Conservation (phyloP, 306 rosid species). For the Trichosanthes cucumerina region DNA sequence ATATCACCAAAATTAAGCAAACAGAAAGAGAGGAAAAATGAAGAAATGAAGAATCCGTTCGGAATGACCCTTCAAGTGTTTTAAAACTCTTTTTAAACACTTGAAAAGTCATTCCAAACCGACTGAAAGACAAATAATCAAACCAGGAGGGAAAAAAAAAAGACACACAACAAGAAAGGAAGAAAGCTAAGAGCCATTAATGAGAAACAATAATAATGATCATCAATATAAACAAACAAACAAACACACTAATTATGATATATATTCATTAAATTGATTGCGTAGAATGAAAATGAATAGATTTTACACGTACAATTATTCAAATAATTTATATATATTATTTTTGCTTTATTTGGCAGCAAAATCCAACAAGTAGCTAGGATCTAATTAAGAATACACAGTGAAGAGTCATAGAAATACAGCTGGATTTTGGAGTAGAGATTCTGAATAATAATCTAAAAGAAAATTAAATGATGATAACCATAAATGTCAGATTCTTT, state of each 20-base stretch:
- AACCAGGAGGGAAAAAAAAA: background rate
- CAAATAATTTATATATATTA: background rate
- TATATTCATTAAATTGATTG: background rate
- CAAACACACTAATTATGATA: background rate
- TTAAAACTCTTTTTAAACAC: too few species aligned
- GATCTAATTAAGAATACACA: too few species aligned
- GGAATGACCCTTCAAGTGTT: too few species aligned
- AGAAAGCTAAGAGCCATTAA: background rate
- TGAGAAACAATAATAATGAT: background rate
- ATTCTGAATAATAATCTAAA: background rate
- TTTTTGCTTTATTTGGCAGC: background rate
- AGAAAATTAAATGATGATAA: background rate
- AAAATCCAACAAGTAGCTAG: background rate
- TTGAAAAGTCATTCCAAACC: too few species aligned
- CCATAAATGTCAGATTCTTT: conserved; percentile 10
- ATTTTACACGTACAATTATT: background rate
- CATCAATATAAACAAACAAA: too few species aligned
- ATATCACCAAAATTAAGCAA: too few species aligned
- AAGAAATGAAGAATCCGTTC: too few species aligned
- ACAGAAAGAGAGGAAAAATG: too few species aligned
- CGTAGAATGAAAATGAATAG: background rate
- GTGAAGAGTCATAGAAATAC: background rate
- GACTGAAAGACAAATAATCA: background rate
- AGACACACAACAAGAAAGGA: background rate
- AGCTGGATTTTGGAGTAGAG: background rate